Base-by-base conservation (phyloP, 352 stramenopile species). In the Phytophthora aleatoria region DNA sequence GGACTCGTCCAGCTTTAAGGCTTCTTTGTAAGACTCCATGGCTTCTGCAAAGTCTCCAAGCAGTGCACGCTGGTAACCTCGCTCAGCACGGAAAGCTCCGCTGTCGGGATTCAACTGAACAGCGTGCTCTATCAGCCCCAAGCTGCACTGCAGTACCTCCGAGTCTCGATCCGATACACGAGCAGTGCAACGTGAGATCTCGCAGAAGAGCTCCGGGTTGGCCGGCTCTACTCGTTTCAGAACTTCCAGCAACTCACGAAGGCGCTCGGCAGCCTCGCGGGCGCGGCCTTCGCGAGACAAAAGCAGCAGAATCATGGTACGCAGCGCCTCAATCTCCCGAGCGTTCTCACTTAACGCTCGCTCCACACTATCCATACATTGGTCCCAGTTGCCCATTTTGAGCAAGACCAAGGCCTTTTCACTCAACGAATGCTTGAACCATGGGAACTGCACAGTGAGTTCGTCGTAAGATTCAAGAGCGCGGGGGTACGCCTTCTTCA, bases 1-100 rank as follows among this genome's bases (percentile, higher is more conserved):
- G 13, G 83, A 88, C 54, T 95, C 88, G 66, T 97, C 91, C 2
- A 92, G 67, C 66, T 91, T 93, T 11, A 93, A 71, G 7, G 86
- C 88, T 42, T 96, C 82, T 56, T 94, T 92, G 71, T 95, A 97
- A 10, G 77, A 88, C 39, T 94, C 85, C 69, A 96, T 89, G 24
- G 89, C 83, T 27, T 95, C 84, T 5, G 73, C 58, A 36, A 89
- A 91, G 52, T 96, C 77, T 36, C 89, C 87, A 12, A 94, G 71
- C 3, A 95, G 45, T 0, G 77, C 72, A 4, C 89, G 79, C 50
- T 94, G 77, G 61, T 96, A 97, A 1, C 79, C 92, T 3, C 81
- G 74, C 62, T 97, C 91, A 4, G 83, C 83, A 30, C 76, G 81
- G 43, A 88, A 86, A 9, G 76, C 76, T 15, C 83, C 84, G 35